phyloP scores from a whole-genome alignment of 1,139 yeast species.

The Pichia inconspicua region DNA sequence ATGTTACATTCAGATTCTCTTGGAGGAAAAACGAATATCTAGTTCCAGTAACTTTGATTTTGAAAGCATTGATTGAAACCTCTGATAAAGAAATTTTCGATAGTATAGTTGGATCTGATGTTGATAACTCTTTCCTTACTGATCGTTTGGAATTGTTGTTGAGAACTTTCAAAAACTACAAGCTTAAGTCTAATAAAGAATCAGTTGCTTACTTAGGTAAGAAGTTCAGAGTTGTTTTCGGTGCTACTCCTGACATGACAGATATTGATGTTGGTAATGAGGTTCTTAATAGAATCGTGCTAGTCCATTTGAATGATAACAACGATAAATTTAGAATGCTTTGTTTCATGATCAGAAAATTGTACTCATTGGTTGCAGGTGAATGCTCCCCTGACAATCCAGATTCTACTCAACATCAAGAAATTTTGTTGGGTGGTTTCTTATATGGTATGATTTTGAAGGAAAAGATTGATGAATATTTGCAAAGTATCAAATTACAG shows the following conservation, averaged over 20 bases:
- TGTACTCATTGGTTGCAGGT: slow-evolving; percentile 91
- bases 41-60: slow-evolving; percentile 86
- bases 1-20: slow-evolving; percentile 90
- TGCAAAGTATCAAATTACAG: slow-evolving; percentile 64
- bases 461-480: slow-evolving; percentile 91
- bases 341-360: slow-evolving; percentile 89
- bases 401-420: slow-evolving; percentile 99
- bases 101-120: slow-evolving; percentile 88
- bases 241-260: slow-evolving; percentile 77
- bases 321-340: slow-evolving; percentile 79
- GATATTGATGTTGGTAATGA: slow-evolving; percentile 89
- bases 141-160: slow-evolving; percentile 93
- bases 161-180: slow-evolving; percentile 78
- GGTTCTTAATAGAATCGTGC: slow-evolving; percentile 72
- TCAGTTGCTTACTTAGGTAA: slow-evolving; percentile 91
- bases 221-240: slow-evolving; percentile 89
- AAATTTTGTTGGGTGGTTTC: slow-evolving; percentile 91
- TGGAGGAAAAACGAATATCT: slow-evolving; percentile 95
- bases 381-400: slow-evolving; percentile 97
- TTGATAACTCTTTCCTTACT: slow-evolving; percentile 83
- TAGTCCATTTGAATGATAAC: slow-evolving; percentile 73
- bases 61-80: slow-evolving; percentile 84
- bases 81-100: slow-evolving; percentile 93
- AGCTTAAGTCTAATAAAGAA: slow-evolving; percentile 72
- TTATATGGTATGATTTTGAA: slow-evolving; percentile 93